phyloP scores from a whole-genome alignment of 441 rosid genomes.

The Pelargonium fulgidum region DNA sequence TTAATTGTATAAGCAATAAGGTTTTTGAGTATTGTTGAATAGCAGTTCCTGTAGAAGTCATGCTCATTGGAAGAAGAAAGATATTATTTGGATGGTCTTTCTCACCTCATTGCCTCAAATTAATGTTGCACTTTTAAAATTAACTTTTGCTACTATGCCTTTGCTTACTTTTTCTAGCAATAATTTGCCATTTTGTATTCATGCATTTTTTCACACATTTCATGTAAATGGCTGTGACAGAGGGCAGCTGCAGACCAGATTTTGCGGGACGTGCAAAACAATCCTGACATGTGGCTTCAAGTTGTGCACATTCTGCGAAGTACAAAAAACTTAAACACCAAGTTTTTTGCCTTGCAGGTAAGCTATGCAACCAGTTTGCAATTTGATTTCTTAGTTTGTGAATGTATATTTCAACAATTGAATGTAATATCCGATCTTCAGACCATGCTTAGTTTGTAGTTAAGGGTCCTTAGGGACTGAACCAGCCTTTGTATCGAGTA shows the following conservation, averaged over 20 bases:
- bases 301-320: conserved; percentile 88
- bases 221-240: conserved; percentile 31
- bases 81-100: not conserved
- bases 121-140: not conserved
- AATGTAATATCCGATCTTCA: no score
- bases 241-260: conserved; percentile 94
- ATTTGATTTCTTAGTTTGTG: not conserved
- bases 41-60: not conserved
- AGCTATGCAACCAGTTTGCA: conserved; percentile 15
- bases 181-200: not conserved
- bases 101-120: not conserved
- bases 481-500: no score
- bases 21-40: not conserved
- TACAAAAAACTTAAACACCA: conserved; percentile 82
- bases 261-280: conserved; percentile 90
- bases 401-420: not conserved
- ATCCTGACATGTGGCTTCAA: conserved; percentile 99
- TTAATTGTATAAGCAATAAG: not conserved
- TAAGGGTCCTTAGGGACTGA: no score
- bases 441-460: no score
- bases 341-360: conserved; percentile 97
- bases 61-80: not conserved
- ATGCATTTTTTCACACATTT: conserved; percentile 7
- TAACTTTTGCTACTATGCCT: not conserved
- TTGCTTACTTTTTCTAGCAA: conserved; percentile 2